Evolutionary conservation across 2,329 filamentous ascomycete species (phyloP).

Genomic region (Penicillium sp.): DNA sequence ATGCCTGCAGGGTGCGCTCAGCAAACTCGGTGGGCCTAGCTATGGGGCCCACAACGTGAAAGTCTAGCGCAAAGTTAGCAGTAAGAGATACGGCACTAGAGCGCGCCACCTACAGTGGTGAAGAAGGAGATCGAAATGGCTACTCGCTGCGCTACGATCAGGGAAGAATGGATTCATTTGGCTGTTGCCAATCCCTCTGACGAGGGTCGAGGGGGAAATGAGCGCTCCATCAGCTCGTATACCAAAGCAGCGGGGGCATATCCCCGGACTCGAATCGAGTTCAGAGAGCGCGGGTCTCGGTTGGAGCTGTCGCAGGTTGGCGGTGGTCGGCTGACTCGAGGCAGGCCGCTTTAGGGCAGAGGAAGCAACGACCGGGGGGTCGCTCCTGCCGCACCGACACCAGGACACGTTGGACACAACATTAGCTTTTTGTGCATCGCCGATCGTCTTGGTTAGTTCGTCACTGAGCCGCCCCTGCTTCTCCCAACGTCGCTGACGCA

Average conservation of each 20-base stretch:
- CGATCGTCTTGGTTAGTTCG: not conserved
- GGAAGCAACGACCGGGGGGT: too few relatives aligned
- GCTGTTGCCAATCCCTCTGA: not conserved
- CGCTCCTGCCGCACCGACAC: not conserved
- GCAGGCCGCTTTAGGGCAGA: too few relatives aligned
- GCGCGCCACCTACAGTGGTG: not conserved
- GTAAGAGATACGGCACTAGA: not conserved
- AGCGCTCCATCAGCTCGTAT: not conserved
- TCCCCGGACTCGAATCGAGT: not conserved
- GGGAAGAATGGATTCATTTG: not conserved
- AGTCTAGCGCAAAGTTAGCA: not conserved
- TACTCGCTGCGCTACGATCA: not conserved
- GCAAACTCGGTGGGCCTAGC: not conserved
- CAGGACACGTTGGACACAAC: not conserved
- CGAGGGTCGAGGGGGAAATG: not conserved
- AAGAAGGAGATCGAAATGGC: not conserved
- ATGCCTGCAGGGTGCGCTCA: not conserved
- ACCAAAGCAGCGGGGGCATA: not conserved
- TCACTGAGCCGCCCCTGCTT: not conserved
- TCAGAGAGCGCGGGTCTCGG: not conserved
- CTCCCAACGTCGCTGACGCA: not conserved
- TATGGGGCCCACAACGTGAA: not conserved
- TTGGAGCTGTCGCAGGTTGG: not conserved
- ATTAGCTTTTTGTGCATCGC: not conserved
- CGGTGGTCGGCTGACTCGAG: not conserved